Conservation (phyloP, 768 basidiomycete species). For the Tricholoma bakamatsutake region DNA sequence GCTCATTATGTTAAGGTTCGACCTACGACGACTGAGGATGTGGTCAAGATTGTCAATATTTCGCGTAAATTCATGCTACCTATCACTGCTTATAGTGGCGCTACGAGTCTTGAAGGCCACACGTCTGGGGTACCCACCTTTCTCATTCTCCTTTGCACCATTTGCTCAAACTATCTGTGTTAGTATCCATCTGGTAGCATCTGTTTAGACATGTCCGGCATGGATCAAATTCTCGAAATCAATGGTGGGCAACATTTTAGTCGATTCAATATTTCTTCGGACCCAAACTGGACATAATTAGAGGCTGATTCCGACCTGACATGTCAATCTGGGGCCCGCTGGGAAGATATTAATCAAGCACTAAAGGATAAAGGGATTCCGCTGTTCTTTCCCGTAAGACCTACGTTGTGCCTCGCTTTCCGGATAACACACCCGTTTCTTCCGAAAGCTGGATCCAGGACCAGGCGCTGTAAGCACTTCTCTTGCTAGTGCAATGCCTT, state of each 20-base stretch:
- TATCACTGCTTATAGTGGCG: conserved; percentile 77
- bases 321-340: conserved; percentile 71
- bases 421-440: background rate
- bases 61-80: conserved; percentile 71
- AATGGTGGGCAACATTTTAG: conserved; percentile 41
- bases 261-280: background rate
- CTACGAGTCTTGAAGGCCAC: conserved; percentile 85
- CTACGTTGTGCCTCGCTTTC: background rate
- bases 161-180: conserved; percentile 1
- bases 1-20: conserved; percentile 38
- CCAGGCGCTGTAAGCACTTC: conserved; percentile 56
- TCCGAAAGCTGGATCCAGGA: conserved; percentile 60
- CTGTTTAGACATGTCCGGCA: conserved; percentile 74
- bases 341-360: conserved; percentile 72
- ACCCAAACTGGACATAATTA: conserved; percentile 18
- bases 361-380: conserved; percentile 67
- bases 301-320: conserved; percentile 69
- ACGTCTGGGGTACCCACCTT: conserved; percentile 58
- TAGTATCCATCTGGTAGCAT: conserved; percentile 58
- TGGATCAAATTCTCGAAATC: conserved; percentile 77
- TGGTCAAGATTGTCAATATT: conserved; percentile 73
- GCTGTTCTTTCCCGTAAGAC: conserved; percentile 78
- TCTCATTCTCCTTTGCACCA: background rate
- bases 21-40: conserved; percentile 69
- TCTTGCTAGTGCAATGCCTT: background rate